Evolutionary conservation across 169 alveolate species (phyloP), one percentile per base, ranked within the genome.

Genomic region (Prorocentrum cordatum): DNA sequence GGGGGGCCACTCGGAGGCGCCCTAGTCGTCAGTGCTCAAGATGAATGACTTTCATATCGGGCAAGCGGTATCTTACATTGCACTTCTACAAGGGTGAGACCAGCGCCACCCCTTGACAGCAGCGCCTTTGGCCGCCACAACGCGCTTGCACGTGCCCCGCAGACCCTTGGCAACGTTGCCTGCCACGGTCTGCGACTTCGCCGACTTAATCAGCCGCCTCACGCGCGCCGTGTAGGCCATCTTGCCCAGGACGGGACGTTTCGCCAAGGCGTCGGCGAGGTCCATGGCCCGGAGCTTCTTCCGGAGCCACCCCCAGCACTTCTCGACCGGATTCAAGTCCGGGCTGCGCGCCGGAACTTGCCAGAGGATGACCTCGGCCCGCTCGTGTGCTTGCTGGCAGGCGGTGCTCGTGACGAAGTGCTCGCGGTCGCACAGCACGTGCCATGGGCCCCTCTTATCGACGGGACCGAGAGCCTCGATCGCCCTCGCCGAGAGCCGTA

Each of bases 361-460:
- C 84, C 85, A 73, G 27, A 54, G 12, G 18, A 4, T 35, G 27
- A 73, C 24, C 31, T 59, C 58, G 18, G 3, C 36, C 38, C 9
- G 20, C 20, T 29, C 26, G 58, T n/a, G n/a, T 31, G 35, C 59
- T 0, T n/a, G 58, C 14, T 26, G 24, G 47, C 39, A 54, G 3
- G 36, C 62, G 0, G 39, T 22, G 20, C 73, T 64, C 32, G 54
- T 22, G 33, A 58, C 31, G 33, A 77, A 77, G n/a, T 38, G 2
- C 26, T 58, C 87, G 45, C 58, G 54, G 87, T 77, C 87, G 26
- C 73, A 77, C 20, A 73, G 85, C 10, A 50, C 16, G 29, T 22
- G 38, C 85, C 84, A 72, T 0, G 84, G 84, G 2, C 86, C 86
- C 1, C 20, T 29, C 2, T 54, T 29, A 18, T 75, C 31, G n/a